phyloP scores from a whole-genome alignment of 768 basidiomycete genomes.

The Rossbeevera mucosa region DNA sequence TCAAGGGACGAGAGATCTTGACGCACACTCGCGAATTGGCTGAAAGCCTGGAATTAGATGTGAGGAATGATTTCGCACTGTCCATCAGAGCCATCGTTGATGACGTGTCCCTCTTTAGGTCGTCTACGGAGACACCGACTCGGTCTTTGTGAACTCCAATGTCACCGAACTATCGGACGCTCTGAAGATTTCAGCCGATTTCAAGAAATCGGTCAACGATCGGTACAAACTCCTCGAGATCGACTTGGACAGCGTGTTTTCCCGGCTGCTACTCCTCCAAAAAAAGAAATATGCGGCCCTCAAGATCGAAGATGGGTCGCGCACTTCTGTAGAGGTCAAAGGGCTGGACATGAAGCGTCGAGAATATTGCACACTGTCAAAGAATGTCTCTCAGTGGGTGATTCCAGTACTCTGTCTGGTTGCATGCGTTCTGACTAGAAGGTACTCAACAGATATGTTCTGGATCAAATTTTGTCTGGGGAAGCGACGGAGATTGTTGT shows the following conservation, averaged over 20 bases:
- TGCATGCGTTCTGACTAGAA: slow-evolving; percentile 1
- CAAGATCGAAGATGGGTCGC: slow-evolving; percentile 82
- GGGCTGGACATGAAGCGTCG: slow-evolving; percentile 98
- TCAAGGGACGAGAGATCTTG: slow-evolving; percentile 95
- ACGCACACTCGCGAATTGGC: slow-evolving; percentile 91
- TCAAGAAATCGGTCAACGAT: slow-evolving; percentile 97
- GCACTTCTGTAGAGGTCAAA: slow-evolving; percentile 84
- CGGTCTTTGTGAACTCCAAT: slow-evolving; percentile 96
- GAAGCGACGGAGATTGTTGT: slow-evolving; percentile 87
- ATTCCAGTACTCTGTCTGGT: neutral
- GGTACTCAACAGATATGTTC: slow-evolving; percentile 60
- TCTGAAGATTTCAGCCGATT: slow-evolving; percentile 81
- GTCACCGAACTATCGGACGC: slow-evolving; percentile 85
- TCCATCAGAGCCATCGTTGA: neutral
- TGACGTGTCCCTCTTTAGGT: slow-evolving; percentile 50
- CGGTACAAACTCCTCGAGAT: slow-evolving; percentile 94
- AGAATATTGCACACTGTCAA: slow-evolving; percentile 91
- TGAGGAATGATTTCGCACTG: slow-evolving; percentile 36
- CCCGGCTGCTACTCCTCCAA: slow-evolving; percentile 85
- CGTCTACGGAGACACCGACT: slow-evolving; percentile 98
- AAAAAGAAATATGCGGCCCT: slow-evolving; percentile 99
- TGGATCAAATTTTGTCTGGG: slow-evolving; percentile 88
- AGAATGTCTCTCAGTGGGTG: slow-evolving; percentile 85
- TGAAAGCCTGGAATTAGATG: slow-evolving; percentile 84
- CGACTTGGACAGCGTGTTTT: slow-evolving; percentile 91